Evolutionary conservation across 495 filamentous ascomycete genomes (phyloP), one percentile per base, ranked within the genome.

Genomic region (Penicillium egyptiacum): DNA sequence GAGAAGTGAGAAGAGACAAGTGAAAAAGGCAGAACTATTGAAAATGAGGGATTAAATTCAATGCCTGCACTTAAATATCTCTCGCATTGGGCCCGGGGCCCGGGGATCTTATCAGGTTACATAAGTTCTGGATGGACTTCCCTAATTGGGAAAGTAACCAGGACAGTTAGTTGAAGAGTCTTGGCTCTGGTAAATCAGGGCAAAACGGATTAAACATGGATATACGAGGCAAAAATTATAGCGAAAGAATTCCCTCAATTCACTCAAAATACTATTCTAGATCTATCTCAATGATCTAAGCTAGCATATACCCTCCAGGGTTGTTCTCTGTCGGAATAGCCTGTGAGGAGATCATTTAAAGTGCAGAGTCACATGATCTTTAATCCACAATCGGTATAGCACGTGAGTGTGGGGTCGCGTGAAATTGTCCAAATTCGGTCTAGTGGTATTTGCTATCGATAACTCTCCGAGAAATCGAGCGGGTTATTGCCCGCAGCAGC

Each of bases 91-190:
- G 17, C 4, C 23, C 4, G 17, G 8, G 35, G 11, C 30, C 30
- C 2, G 30, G 22, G 42, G 1, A 57, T 59, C 58, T 62, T 59
- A 59, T 67, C 59, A 43, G 33, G 30, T 25, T 51, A 49, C 46
- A 39, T 55, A 55, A 50, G 16, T 4, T 37, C 20, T 50, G 62
- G 65, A 1, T 67, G 65, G 45, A 68, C 65, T 40, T 68, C 9
- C 65, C 59, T 19, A 28, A 53, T 65, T 47, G 9, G 65, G 65
- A 51, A 55, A 58, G 10, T 17, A 30, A 2, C 26, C 28, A 48
- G 39, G 55, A 22, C 10, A 14, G 23, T 42, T 30, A 39, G 50
- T 31, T 35, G 16, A 39, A 37, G 7, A 37, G 50, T 30, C 39
- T 44, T 43, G 50, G 39, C 50, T 10, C 17, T 20, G 39, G 3